A percentile compares a stretch with the other conserved stretches of the same genome.
Conservation (phyloP, 805 yeast species). For the Candida loeiensis region DNA sequence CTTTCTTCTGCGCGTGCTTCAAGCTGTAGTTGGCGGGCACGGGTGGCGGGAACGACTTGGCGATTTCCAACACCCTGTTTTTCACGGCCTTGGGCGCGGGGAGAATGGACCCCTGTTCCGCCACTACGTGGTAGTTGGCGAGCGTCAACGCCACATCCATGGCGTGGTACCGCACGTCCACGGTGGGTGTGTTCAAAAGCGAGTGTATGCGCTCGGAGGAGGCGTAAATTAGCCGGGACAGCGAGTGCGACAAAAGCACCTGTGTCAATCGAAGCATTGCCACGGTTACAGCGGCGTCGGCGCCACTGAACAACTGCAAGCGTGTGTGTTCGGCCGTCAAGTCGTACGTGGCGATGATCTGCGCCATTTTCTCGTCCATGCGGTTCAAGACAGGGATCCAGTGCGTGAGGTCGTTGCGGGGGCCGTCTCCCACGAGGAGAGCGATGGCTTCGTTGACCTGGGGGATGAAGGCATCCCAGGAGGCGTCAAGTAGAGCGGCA, state of each 20-base stretch:
- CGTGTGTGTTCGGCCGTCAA: slow-evolving; percentile 45
- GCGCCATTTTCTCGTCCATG: slow-evolving; percentile 65
- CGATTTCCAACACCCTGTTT: slow-evolving; percentile 49
- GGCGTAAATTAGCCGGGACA: slow-evolving; percentile 64
- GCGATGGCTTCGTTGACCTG: not conserved
- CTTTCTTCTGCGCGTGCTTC: slow-evolving; percentile 12
- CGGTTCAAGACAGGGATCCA: slow-evolving; percentile 78
- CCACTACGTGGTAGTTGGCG: slow-evolving; percentile 28
- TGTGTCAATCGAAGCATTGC: slow-evolving; percentile 61
- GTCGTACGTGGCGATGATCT: slow-evolving; percentile 50
- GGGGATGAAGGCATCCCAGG: slow-evolving; percentile 24
- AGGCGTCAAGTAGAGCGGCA: slow-evolving; percentile 35
- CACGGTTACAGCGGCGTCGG: slow-evolving; percentile 47
- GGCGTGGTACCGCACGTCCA: slow-evolving; percentile 56
- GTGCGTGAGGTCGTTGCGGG: slow-evolving; percentile 64
- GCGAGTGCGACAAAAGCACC: slow-evolving; percentile 63
- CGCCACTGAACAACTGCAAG: slow-evolving; percentile 40
- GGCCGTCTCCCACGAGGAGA: slow-evolving; percentile 49
- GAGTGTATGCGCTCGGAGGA: slow-evolving; percentile 58
- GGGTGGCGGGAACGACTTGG: slow-evolving; percentile 50
- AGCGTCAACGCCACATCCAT: slow-evolving; percentile 53
- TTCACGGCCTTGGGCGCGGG: slow-evolving; percentile 42
- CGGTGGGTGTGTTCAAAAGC: slow-evolving; percentile 56
- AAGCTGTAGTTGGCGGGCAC: slow-evolving; percentile 31
- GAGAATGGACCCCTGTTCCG: not conserved